Percentiles rank a stretch among this genome's conserved stretches.
phyloP scores from a whole-genome alignment of 2,329 filamentous ascomycete genomes.

The Colletotrichum limetticola region DNA sequence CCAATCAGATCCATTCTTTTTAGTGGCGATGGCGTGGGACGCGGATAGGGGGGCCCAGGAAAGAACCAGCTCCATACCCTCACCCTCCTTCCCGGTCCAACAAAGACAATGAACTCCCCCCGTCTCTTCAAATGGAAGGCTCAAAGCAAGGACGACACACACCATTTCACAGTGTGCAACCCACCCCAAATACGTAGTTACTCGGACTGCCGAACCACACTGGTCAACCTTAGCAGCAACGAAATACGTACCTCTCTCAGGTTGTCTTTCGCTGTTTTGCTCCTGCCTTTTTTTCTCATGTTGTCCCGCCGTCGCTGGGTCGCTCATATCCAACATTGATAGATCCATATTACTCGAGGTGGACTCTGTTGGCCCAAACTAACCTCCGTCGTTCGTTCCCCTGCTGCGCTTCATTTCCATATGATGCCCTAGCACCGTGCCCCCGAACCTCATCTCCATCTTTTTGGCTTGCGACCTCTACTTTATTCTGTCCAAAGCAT shows the following conservation, averaged over 20 bases:
- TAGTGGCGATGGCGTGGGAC: constrained; percentile 31
- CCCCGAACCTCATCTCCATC: constrained; percentile 29
- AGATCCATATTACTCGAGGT: constrained; percentile 34
- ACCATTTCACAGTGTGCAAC: background rate
- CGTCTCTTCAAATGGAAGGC: background rate
- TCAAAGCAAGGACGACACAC: background rate
- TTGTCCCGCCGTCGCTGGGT: constrained; percentile 35
- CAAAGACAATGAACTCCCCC: background rate
- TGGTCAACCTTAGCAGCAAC: background rate
- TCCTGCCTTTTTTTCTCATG: constrained; percentile 31
- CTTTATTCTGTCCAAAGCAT: constrained; percentile 7
- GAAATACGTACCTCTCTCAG: constrained; percentile 11
- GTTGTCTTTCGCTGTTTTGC: constrained; percentile 7
- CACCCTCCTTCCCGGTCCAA: background rate
- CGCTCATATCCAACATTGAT: constrained; percentile 30
- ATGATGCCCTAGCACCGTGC: constrained; percentile 33
- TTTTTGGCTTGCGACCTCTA: constrained; percentile 9
- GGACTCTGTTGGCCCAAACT: constrained; percentile 27
- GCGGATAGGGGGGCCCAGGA: constrained; percentile 12
- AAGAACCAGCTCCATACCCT: background rate
- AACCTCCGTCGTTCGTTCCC: constrained; percentile 28
- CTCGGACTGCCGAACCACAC: background rate
- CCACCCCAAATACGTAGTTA: background rate
- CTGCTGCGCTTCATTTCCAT: constrained; percentile 30
- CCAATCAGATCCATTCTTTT: constrained; percentile 32